Evolutionary conservation across 768 basidiomycete species (phyloP).

Genomic region (Hemileccinum rubropunctum): DNA sequence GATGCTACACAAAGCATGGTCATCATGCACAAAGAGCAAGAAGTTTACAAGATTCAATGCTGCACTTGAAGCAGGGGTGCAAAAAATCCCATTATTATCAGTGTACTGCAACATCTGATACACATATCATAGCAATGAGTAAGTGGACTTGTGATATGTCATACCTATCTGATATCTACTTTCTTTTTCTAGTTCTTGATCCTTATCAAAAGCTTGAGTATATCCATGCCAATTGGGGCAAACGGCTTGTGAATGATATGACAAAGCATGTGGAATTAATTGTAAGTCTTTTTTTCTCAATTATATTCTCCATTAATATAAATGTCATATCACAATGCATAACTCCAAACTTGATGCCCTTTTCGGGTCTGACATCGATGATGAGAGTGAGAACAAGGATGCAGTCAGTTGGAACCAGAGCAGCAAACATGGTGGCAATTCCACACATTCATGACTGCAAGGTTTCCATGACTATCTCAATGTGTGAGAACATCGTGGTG

Average conservation of each 20-base stretch:
- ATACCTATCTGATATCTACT: no score
- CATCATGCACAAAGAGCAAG: no score
- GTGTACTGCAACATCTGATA: background rate
- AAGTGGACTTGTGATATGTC: no score
- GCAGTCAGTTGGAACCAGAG: no score
- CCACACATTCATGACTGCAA: background rate
- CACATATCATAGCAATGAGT: no score
- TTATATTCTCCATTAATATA: no score
- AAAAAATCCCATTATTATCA: slow-evolving; percentile 3
- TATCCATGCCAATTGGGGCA: slow-evolving; percentile 1
- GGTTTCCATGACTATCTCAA: slow-evolving; percentile 13
- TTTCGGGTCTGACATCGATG: background rate
- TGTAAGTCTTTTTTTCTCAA: no score
- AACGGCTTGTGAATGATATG: background rate
- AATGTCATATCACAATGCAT: background rate
- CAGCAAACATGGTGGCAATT: background rate
- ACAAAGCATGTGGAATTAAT: background rate
- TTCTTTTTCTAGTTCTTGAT: no score
- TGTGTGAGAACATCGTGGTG: background rate
- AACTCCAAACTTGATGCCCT: slow-evolving; percentile 2
- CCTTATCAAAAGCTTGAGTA: slow-evolving; percentile 6
- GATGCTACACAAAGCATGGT: no score
- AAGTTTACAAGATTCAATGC: no score
- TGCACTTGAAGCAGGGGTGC: slow-evolving; percentile 1
- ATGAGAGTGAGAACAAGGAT: slow-evolving; percentile 1